These are phyloP conservation scores for Corynespora cassiicola DNA, from an alignment of 2,329 filamentous ascomycete species.

Conservation along the genomic window DNA sequence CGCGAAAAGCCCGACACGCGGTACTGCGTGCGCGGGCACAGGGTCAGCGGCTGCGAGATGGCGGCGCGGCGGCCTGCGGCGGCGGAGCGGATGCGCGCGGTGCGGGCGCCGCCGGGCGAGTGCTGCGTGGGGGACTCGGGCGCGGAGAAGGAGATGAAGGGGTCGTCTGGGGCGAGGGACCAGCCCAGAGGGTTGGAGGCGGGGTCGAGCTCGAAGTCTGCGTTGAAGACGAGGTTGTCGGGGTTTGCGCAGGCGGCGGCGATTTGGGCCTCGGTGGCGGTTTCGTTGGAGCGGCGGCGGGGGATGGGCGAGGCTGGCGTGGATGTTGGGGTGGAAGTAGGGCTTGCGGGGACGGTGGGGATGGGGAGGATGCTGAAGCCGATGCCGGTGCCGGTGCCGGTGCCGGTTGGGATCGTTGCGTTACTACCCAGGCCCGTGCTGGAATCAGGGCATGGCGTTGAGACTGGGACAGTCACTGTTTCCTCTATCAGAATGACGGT, in stretches of 20 bases:
- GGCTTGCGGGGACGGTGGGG: conserved; percentile 3
- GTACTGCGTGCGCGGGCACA: conserved; percentile 34
- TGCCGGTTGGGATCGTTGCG: conserved; percentile 13
- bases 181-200: conserved; percentile 24
- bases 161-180: conserved; percentile 21
- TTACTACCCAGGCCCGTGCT: conserved; percentile 16
- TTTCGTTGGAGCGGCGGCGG: conserved; percentile 20
- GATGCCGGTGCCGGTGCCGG: conserved; percentile 1
- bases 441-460: background rate
- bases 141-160: conserved; percentile 23
- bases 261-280: conserved; percentile 32
- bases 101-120: conserved; percentile 5
- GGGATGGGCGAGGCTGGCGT: conserved; percentile 2
- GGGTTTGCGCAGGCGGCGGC: conserved; percentile 28
- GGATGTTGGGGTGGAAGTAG: conserved; percentile 1
- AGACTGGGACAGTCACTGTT: conserved; percentile 1
- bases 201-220: conserved; percentile 25
- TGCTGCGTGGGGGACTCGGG: conserved; percentile 10
- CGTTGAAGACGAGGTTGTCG: conserved; percentile 33
- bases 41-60: conserved; percentile 31
- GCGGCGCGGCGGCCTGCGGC: conserved; percentile 22
- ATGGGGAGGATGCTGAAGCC: conserved; percentile 6
- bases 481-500: conserved; percentile 2
- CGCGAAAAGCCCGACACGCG: conserved; percentile 14
- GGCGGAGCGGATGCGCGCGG: conserved; percentile 30